Conservation (phyloP, 306 rosid genomes). For the Acacia confusa region DNA sequence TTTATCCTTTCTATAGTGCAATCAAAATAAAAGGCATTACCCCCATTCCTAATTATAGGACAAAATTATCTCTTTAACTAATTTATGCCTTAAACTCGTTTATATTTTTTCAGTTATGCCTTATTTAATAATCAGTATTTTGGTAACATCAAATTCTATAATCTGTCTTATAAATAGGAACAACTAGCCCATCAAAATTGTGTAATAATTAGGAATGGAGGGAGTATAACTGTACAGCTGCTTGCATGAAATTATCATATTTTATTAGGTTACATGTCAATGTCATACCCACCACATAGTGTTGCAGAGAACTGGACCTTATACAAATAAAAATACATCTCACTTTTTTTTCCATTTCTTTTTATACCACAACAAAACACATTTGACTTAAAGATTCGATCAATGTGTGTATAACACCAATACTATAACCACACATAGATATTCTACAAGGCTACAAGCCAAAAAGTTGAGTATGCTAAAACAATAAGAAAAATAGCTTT, state of each 20-base stretch:
- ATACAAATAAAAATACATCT: background rate
- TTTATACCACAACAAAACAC: background rate
- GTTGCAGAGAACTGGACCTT: background rate
- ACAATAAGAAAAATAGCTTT: slow-evolving; percentile 3
- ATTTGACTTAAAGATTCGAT: background rate
- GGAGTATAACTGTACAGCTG: too few relatives aligned
- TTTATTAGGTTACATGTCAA: background rate
- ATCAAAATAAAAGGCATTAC: background rate
- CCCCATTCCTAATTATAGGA: background rate
- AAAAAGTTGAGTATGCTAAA: slow-evolving; percentile 9
- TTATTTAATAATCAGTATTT: too few relatives aligned
- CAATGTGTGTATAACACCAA: background rate
- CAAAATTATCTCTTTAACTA: too few relatives aligned
- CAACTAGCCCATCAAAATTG: too few relatives aligned
- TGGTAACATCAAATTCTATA: background rate
- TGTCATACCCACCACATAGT: background rate
- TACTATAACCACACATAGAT: background rate
- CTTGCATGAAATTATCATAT: background rate
- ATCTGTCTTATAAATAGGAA: too few relatives aligned
- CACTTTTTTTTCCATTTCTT: background rate
- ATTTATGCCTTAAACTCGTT: background rate
- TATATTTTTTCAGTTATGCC: background rate
- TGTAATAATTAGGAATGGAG: too few relatives aligned
- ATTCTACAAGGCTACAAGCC: background rate
- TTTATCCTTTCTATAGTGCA: background rate